Base-by-base conservation (phyloP, 108 stramenopile genomes). In the Nitzschia inconspicua region DNA sequence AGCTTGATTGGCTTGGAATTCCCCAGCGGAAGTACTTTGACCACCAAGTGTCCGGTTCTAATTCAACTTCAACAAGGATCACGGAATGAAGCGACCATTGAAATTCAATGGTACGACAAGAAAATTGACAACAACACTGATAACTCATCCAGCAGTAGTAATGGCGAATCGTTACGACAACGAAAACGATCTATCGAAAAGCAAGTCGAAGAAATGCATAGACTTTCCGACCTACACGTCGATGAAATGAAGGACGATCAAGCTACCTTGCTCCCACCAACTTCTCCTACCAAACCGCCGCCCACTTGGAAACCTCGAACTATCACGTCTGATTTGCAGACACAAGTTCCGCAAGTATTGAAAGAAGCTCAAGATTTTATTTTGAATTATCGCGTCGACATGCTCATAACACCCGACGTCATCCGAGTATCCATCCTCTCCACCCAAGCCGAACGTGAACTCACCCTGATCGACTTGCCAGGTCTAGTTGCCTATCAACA, bases 381-480 rank as follows among this genome's bases (percentile, higher is more conserved):
- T 60, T 56, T 85, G n/a, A 47, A 65, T 10, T 73, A 68, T 37
- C 63, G 60, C 10, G n/a, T n/a, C n/a, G 34, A 42, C 8, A 28
- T 52, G 51, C 66, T 30, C 1, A 54, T 73, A 3, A 72, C 84
- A 3, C 60, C 73, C 14, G 80, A 85, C 60, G 48, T 79, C 6
- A 75, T 85, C 49, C 59, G 54, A 10, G 69, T 85, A 5, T 47
- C 66, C 2, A 48, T 85, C 3, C 26, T 50, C 43, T 76, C 73
- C 9, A 64, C 72, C 23, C 49, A 76, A 9, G 79, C 71, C 37
- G 37, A 60, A 14, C 69, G 86, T 60, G 49, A 58, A 40, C 57
- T 96, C 39, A 92, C 93, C 16, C 71, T 96, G 39, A 73, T 96
- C 11, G 95, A 96, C 59, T 68, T 96, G 19, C 95, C 95, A 3